Evolutionary conservation across 192 early-diverging fungal genomes (phyloP), one percentile per base, ranked within the genome.

Genomic region (Cetraspora pellucida): DNA sequence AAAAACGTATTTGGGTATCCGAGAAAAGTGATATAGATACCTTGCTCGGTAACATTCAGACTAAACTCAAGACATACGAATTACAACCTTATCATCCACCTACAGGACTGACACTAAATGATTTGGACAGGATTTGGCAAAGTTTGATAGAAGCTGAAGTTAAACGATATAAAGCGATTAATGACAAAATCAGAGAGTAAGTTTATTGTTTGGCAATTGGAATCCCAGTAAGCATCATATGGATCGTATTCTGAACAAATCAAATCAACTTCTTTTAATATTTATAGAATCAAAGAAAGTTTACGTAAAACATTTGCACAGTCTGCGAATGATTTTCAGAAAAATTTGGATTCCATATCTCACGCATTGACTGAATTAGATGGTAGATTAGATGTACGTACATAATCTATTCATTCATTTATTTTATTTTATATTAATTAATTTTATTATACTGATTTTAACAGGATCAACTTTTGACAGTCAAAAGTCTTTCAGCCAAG

Each of bases 61-160:
- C 96, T 63, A 98, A 98, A 85, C 87, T 96, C 21, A 95, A 93
- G 78, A 98, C 97, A 0, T 98, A 98, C 81, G 94, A 96, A 63
- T 83, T 98, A 59, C 84, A 87, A 31, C 90, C 95, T 16, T 98
- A 97, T 79, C 77, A 84, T 70, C 95, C 97, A 37, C 93, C 93
- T 55, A 77, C 81, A 3, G 96, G 95, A 5, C 78, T 93, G 46
- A 86, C 89, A 6, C 81, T 87, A 21, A 68, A 78, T 27, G 90
- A 92, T 82, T 52, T 70, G 25, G 77, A 95, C 67, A 74, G 85
- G 54, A 81, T 84, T 44, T 98, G 97, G 97, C 82, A 87, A 44
- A 81, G 80, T 60, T 89, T 95, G 28, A 83, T 95, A 10, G 82
- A 74, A 3, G 81, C 91, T 23, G 97, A 98, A 82, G 93, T 90